Conservation (phyloP, 805 yeast genomes). For the Grigorovia yakushimaensis region DNA sequence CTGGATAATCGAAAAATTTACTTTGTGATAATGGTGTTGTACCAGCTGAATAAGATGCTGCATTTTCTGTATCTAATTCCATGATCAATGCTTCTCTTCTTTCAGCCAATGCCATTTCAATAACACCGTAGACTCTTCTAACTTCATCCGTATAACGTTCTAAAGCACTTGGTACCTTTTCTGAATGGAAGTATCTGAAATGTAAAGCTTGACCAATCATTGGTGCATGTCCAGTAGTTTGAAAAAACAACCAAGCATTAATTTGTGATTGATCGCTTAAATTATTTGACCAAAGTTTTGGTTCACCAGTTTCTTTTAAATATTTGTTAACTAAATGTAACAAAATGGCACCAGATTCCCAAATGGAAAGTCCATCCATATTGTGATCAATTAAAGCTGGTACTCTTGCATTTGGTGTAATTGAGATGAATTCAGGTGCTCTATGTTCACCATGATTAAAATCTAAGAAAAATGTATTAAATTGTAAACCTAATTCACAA, state of each 20-base stretch:
- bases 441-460: conserved; percentile 85
- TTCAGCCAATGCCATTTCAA: conserved; percentile 92
- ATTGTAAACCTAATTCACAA: conserved; percentile 70
- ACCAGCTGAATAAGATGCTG: conserved; percentile 79
- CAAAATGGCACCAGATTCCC: conserved; percentile 94
- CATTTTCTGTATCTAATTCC: conserved; percentile 82
- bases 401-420: conserved; percentile 91
- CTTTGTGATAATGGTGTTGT: conserved; percentile 79
- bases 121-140: conserved; percentile 83
- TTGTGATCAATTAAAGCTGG: conserved; percentile 90
- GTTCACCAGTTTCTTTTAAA: conserved; percentile 52
- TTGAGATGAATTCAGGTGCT: conserved; percentile 86
- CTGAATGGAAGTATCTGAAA: conserved; percentile 82
- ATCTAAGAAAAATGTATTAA: conserved; percentile 75
- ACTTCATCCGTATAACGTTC: conserved; percentile 90
- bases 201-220: conserved; percentile 97
- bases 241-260: conserved; percentile 84
- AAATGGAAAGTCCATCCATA: conserved; percentile 66
- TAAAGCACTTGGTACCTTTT: conserved; percentile 77
- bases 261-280: conserved; percentile 75
- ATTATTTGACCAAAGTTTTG: conserved; percentile 67
- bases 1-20: conserved; percentile 83
- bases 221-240: conserved; percentile 96
- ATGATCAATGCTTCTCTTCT: conserved; percentile 80
- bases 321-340: conserved; percentile 68